A percentile compares a stretch with the other conserved stretches of the same genome.
Conservation (phyloP, 1,139 yeast species). For the Candida sojae region DNA sequence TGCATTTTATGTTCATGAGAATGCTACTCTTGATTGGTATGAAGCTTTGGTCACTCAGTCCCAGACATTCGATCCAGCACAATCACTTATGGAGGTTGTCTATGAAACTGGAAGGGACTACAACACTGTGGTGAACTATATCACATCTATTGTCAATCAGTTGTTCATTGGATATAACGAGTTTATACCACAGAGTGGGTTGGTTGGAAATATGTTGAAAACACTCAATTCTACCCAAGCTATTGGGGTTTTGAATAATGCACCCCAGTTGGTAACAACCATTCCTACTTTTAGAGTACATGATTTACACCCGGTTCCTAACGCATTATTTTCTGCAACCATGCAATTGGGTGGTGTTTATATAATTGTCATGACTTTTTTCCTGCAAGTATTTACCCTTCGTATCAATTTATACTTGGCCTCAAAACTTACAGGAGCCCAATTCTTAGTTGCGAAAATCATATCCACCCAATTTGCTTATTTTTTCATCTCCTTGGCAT, state of each 20-base stretch:
- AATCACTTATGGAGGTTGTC: constrained; percentile 22
- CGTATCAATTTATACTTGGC: constrained; percentile 30
- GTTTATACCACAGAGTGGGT: constrained; percentile 21
- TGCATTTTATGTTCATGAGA: constrained; percentile 28
- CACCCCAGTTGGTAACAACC: constrained; percentile 27
- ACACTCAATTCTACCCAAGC: constrained; percentile 22
- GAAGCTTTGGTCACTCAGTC: constrained; percentile 19
- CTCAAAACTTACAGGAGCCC: constrained; percentile 31
- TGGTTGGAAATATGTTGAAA: constrained; percentile 21
- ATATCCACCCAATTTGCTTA: constrained; percentile 44
- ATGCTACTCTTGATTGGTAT: constrained; percentile 26
- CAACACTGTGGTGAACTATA: constrained; percentile 28
- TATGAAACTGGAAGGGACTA: constrained; percentile 37
- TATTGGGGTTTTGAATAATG: constrained; percentile 16
- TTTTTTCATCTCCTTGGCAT: constrained; percentile 42
- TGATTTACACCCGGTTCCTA: constrained; percentile 25
- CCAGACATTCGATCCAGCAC: constrained; percentile 18
- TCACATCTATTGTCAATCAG: constrained; percentile 19
- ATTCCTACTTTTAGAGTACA: constrained; percentile 22
- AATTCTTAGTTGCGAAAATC: constrained; percentile 43
- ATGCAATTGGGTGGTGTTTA: constrained; percentile 35
- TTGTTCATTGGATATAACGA: constrained; percentile 17
- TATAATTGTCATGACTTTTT: constrained; percentile 26
- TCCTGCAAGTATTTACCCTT: constrained; percentile 30
- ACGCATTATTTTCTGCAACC: constrained; percentile 30